Percentiles rank a stretch among this genome's conserved stretches.
Evolutionary conservation across 371 early-diverging fungal species (phyloP).

Genomic region (Polyrhizophydium stewartii): DNA sequence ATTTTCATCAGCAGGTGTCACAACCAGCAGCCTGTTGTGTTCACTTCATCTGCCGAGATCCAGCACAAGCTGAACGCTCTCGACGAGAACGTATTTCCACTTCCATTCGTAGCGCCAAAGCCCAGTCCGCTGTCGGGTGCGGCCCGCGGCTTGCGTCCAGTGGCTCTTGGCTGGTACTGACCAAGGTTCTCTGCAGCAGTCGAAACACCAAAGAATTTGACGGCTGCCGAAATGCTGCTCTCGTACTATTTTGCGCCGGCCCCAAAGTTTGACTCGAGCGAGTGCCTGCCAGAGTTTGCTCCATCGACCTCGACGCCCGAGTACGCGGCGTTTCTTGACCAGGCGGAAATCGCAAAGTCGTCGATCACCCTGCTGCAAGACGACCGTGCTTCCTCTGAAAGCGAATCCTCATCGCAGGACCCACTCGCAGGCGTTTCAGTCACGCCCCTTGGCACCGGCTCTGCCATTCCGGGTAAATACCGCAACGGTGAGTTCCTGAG

Average conservation of each 20-base stretch:
- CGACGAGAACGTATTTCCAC: slow-evolving; percentile 56
- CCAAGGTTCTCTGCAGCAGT: too few relatives aligned
- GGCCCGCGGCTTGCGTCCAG: too few relatives aligned
- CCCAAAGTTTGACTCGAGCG: slow-evolving; percentile 22
- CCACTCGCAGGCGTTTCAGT: slow-evolving; percentile 25
- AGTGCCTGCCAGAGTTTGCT: slow-evolving; percentile 5
- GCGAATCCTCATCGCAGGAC: too few relatives aligned
- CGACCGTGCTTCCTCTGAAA: too few relatives aligned
- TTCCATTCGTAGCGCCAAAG: slow-evolving; percentile 44
- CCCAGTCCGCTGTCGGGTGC: too few relatives aligned
- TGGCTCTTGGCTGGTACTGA: too few relatives aligned
- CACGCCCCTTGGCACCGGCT: slow-evolving; percentile 93
- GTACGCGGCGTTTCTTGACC: background rate
- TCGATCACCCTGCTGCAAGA: too few relatives aligned
- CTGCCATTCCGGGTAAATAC: slow-evolving; percentile 92
- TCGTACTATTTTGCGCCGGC: slow-evolving; percentile 40
- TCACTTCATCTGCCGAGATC: slow-evolving; percentile 47
- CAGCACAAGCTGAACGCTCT: slow-evolving; percentile 57
- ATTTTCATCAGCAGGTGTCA: slow-evolving; percentile 55
- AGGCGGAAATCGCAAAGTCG: too few relatives aligned
- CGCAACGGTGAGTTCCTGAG: slow-evolving; percentile 76
- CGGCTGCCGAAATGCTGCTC: slow-evolving; percentile 21
- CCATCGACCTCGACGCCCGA: background rate
- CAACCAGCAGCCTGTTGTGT: slow-evolving; percentile 58
- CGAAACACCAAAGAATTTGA: slow-evolving; percentile 8